A percentile compares a stretch with the other conserved stretches of the same genome.
These are phyloP conservation scores for Suhomyces kilbournensis DNA, from an alignment of 805 yeast species.

Conservation along the genomic window DNA sequence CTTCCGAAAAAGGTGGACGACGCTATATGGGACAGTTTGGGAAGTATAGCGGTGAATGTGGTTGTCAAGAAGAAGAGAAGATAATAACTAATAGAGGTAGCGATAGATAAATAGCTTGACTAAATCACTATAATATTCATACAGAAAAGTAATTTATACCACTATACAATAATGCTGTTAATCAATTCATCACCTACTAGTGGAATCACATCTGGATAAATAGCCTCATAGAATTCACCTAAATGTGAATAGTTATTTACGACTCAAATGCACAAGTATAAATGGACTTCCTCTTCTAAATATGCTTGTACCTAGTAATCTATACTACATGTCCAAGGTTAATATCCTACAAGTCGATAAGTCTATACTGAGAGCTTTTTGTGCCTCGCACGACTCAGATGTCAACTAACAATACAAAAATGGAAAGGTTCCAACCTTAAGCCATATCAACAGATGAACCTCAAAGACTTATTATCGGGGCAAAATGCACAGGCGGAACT, in stretches of 20 bases:
- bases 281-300: too few species aligned
- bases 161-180: too few species aligned
- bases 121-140: not conserved
- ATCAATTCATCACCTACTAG: too few species aligned
- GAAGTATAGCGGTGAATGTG: constrained; percentile 42
- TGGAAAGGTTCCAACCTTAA: not conserved
- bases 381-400: not conserved
- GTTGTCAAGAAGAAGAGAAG: constrained; percentile 34
- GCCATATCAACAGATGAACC: constrained; percentile 25
- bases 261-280: too few species aligned
- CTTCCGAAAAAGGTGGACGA: constrained; percentile 68
- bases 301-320: too few species aligned
- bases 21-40: constrained; percentile 79
- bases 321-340: too few species aligned
- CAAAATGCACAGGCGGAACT: constrained; percentile 23
- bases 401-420: not conserved
- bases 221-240: too few species aligned
- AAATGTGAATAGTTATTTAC: too few species aligned
- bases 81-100: not conserved
- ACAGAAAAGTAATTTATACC: too few species aligned
- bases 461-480: constrained; percentile 38
- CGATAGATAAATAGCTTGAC: not conserved
- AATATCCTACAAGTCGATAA: too few species aligned
- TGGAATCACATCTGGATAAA: too few species aligned
- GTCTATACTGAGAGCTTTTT: too few species aligned